Evolutionary conservation across 495 filamentous ascomycete species (phyloP).

Genomic region (Aspergillus bridgeri): DNA sequence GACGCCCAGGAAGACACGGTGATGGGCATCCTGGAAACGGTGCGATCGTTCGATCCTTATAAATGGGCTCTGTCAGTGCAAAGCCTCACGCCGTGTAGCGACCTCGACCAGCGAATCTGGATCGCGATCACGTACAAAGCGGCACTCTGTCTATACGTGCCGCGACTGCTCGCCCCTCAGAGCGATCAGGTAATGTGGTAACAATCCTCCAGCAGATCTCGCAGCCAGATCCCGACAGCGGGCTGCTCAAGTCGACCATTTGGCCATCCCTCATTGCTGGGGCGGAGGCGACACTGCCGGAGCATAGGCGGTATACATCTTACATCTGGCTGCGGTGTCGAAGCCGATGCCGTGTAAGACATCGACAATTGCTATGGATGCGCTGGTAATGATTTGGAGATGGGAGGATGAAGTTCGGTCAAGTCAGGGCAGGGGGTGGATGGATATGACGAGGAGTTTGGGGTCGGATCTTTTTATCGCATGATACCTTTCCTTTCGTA

Average conservation of each 20-base stretch:
- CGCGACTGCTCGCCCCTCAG: no score
- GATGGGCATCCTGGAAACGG: background rate
- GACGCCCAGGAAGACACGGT: background rate
- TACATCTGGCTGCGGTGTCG: background rate
- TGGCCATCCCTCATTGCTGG: constrained; percentile 9
- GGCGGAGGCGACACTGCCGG: background rate
- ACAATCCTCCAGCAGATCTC: background rate
- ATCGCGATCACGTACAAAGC: constrained; percentile 5
- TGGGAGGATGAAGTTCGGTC: no score
- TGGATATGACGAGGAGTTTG: background rate
- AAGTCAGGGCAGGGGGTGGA: background rate
- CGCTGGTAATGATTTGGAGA: background rate
- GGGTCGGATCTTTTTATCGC: background rate
- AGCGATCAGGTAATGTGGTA: no score
- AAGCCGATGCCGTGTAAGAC: background rate
- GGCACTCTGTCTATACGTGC: background rate
- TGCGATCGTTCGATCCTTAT: background rate
- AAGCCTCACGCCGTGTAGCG: background rate
- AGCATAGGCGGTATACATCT: background rate
- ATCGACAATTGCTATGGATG: background rate
- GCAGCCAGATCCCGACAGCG: background rate
- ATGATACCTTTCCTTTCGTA: no score
- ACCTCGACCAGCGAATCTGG: background rate
- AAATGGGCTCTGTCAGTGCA: background rate
- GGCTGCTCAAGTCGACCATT: constrained; percentile 5